Evolutionary conservation across 192 early-diverging fungal genomes (phyloP).

Genomic region (Coemansia interrupta): DNA sequence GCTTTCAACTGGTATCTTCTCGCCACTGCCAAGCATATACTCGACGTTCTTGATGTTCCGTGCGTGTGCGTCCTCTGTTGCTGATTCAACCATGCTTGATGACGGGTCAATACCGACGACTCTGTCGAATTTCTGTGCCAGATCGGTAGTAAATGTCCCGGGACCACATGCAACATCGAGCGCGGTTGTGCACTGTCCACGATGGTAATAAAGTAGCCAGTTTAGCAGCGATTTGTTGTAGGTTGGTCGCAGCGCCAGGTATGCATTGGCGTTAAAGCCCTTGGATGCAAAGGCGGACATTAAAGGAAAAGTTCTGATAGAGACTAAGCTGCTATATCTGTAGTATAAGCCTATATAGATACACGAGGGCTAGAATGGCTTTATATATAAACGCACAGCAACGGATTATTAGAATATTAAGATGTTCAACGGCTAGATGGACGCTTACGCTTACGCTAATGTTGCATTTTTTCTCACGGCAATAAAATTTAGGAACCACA

Average conservation of each 20-base stretch:
- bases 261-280: slow-evolving; percentile 28
- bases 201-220: slow-evolving; percentile 28
- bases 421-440: too few species aligned
- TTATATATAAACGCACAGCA: too few species aligned
- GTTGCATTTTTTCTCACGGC: too few species aligned
- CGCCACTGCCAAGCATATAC: slow-evolving; percentile 22
- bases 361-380: too few species aligned
- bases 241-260: slow-evolving; percentile 28
- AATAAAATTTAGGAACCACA: too few species aligned
- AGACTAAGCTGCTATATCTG: too few species aligned
- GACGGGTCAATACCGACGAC: slow-evolving; percentile 31
- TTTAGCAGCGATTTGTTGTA: slow-evolving; percentile 13
- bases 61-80: slow-evolving; percentile 7
- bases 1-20: slow-evolving; percentile 20
- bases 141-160: slow-evolving; percentile 25
- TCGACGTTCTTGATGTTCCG: slow-evolving; percentile 15
- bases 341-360: too few species aligned
- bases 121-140: slow-evolving; percentile 14
- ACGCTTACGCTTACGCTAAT: too few species aligned
- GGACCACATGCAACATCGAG: slow-evolving; percentile 38
- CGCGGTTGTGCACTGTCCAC: slow-evolving; percentile 6
- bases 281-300: slow-evolving; percentile 34
- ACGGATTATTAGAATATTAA: too few species aligned
- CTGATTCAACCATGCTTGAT: slow-evolving; percentile 26
- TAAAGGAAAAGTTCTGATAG: too few species aligned